phyloP scores from a whole-genome alignment of 495 filamentous ascomycete genomes.

The Echria macrotheca region DNA sequence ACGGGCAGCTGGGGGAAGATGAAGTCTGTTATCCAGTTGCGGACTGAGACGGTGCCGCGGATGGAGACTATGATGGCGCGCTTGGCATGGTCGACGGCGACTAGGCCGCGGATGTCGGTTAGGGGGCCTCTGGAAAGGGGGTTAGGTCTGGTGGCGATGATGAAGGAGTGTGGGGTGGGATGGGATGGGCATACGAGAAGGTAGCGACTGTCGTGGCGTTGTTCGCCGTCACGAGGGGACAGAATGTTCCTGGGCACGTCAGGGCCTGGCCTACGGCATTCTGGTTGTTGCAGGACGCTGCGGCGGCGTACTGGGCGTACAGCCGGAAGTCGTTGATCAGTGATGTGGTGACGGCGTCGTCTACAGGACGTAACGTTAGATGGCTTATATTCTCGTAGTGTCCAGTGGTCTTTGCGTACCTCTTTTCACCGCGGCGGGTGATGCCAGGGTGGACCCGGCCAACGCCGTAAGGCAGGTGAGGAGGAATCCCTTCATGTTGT shows the following conservation, averaged over 20 bases:
- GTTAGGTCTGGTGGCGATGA: background rate
- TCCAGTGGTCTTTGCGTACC: background rate
- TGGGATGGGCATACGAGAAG: slow-evolving; percentile 46
- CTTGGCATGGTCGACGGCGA: slow-evolving; percentile 61
- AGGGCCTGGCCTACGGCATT: slow-evolving; percentile 45
- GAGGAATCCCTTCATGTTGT: slow-evolving; percentile 7
- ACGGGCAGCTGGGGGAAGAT: slow-evolving; percentile 27
- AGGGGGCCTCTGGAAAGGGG: slow-evolving; percentile 37
- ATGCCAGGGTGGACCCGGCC: background rate
- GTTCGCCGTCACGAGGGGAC: slow-evolving; percentile 54
- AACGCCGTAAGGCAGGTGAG: background rate
- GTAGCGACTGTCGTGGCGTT: slow-evolving; percentile 52
- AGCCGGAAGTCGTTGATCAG: slow-evolving; percentile 51
- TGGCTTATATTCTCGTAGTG: too few species aligned
- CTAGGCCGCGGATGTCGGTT: slow-evolving; percentile 62
- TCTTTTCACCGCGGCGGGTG: background rate
- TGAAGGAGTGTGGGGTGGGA: background rate
- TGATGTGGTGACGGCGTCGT: slow-evolving; percentile 23
- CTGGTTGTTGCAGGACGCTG: slow-evolving; percentile 61
- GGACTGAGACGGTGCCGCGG: slow-evolving; percentile 57
- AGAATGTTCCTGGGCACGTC: slow-evolving; percentile 53
- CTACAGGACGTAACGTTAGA: too few species aligned
- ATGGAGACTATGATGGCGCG: slow-evolving; percentile 61
- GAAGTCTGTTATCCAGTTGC: slow-evolving; percentile 63
- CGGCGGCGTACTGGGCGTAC: slow-evolving; percentile 65